Conservation (phyloP, 805 yeast species). For the Lachancea sp. region DNA sequence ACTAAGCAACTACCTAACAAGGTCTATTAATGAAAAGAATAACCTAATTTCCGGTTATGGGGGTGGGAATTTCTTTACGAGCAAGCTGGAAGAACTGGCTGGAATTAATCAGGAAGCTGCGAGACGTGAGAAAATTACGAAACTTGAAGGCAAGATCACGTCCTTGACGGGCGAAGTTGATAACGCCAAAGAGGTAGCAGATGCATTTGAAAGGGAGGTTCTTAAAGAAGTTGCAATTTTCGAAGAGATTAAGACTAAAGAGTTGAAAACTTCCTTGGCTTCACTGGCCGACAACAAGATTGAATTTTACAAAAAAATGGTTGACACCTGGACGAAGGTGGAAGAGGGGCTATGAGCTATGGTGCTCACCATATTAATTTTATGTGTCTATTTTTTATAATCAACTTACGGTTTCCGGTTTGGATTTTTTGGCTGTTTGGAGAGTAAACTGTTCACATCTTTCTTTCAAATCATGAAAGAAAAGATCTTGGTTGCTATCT, state of each 20-base stretch:
- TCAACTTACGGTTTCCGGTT: constrained; percentile 6
- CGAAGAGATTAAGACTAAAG: constrained; percentile 72
- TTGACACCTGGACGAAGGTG: constrained; percentile 63
- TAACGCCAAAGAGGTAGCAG: constrained; percentile 44
- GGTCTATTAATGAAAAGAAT: constrained; percentile 62
- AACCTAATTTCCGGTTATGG: constrained; percentile 46
- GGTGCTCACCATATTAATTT: constrained; percentile 2
- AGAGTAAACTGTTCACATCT: constrained; percentile 11
- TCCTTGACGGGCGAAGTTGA: constrained; percentile 46
- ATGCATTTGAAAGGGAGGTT: constrained; percentile 51
- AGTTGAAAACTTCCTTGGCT: constrained; percentile 63
- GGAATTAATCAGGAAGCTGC: constrained; percentile 56
- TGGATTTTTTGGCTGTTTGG: constrained; percentile 13
- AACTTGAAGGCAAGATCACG: constrained; percentile 44
- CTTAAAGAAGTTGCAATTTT: constrained; percentile 56
- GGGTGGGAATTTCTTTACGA: constrained; percentile 46
- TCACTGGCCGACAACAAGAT: constrained; percentile 73
- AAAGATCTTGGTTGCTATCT: constrained; percentile 15
- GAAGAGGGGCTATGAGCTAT: constrained; percentile 33
- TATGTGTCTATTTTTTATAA: constrained; percentile 2
- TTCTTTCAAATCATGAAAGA: constrained; percentile 12
- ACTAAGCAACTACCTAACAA: constrained; percentile 66
- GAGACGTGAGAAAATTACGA: constrained; percentile 45
- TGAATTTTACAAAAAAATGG: constrained; percentile 59
- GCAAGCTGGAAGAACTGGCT: constrained; percentile 54